Evolutionary conservation across 2,329 filamentous ascomycete genomes (phyloP).

Genomic region (Blumeriella jaapii): DNA sequence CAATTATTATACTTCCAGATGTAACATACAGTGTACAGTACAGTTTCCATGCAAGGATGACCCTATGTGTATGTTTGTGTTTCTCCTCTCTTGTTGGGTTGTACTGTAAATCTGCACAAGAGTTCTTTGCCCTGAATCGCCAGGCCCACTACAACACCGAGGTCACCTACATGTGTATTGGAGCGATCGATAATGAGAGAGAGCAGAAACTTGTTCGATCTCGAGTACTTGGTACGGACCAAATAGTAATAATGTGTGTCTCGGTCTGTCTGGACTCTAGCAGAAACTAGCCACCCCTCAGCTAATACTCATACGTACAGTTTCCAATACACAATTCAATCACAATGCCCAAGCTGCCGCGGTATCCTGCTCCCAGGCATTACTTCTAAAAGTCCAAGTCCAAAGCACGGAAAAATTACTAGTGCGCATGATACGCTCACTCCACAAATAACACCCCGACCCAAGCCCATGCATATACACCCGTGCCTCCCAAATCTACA

Average conservation of each 20-base stretch:
- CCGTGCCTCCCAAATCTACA: conserved; percentile 16
- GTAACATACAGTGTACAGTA: too few species aligned
- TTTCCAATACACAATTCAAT: conserved; percentile 3
- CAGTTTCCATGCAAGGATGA: too few species aligned
- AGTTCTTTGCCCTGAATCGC: too few species aligned
- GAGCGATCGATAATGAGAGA: too few species aligned
- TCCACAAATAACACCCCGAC: conserved; percentile 6
- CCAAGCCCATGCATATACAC: conserved; percentile 20
- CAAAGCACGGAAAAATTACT: conserved; percentile 6
- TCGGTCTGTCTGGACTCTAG: background rate
- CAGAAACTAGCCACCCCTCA: conserved; percentile 3
- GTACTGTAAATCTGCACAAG: too few species aligned
- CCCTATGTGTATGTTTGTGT: too few species aligned
- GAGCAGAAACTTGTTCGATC: too few species aligned
- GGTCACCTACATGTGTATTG: too few species aligned
- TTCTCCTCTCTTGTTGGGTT: too few species aligned
- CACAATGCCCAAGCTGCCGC: conserved; percentile 1
- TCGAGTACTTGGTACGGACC: background rate
- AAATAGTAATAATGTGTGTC: conserved; percentile 3
- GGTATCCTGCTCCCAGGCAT: conserved; percentile 5
- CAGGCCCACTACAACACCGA: too few species aligned
- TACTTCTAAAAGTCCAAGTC: conserved; percentile 2
- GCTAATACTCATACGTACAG: conserved; percentile 2
- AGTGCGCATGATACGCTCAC: conserved; percentile 3
- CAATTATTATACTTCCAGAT: too few species aligned